Evolutionary conservation across 2,329 filamentous ascomycete species (phyloP).

Genomic region (Gnomoniopsis smithogilvyi): DNA sequence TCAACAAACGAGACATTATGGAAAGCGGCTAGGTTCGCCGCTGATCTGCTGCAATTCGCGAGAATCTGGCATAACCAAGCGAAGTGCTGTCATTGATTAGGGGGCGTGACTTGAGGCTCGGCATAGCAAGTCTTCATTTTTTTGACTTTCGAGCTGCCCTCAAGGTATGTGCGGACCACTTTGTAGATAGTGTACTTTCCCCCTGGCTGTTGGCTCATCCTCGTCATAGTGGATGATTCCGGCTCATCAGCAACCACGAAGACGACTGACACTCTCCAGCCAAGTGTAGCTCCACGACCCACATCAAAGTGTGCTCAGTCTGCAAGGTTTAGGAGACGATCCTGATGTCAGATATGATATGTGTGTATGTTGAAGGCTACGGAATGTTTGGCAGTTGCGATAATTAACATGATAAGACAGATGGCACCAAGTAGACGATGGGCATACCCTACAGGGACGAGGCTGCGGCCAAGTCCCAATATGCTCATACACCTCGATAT

Average conservation of each 20-base stretch:
- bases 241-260: slow-evolving; percentile 24
- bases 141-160: neutral
- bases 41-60: neutral
- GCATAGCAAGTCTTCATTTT: neutral
- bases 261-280: neutral
- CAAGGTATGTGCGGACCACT: neutral
- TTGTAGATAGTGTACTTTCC: neutral
- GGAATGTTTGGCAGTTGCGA: slow-evolving; percentile 38
- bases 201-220: neutral
- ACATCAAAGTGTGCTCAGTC: slow-evolving; percentile 33
- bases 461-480: neutral
- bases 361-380: slow-evolving; percentile 27
- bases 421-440: slow-evolving; percentile 34
- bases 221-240: neutral
- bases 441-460: slow-evolving; percentile 36
- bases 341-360: slow-evolving; percentile 38
- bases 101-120: neutral
- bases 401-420: slow-evolving; percentile 27
- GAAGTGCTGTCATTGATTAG: neutral
- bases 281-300: slow-evolving; percentile 39
- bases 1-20: neutral
- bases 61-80: neutral
- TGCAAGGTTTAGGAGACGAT: slow-evolving; percentile 37
- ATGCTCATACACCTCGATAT: neutral
- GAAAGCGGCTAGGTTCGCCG: neutral